Percentiles rank a stretch among this genome's conserved stretches.
phyloP scores from a whole-genome alignment of 2,329 filamentous ascomycete genomes.

The Alternaria sp. region DNA sequence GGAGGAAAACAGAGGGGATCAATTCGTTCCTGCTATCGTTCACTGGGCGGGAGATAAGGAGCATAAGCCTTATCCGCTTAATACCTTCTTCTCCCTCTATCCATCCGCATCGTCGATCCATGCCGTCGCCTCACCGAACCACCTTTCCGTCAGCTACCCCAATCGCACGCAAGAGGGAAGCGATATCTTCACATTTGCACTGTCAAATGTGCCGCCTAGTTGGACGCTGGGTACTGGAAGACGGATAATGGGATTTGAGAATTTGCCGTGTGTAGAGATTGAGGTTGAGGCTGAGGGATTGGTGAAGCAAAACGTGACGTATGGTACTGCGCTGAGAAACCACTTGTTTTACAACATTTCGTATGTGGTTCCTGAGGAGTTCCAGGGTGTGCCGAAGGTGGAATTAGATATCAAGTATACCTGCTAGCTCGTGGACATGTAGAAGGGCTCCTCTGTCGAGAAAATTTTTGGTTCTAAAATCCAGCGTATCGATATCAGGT shows the following conservation, averaged over 20 bases:
- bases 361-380: slow-evolving; percentile 55
- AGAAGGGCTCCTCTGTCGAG: neutral
- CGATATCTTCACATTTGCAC: slow-evolving; percentile 30
- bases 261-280: slow-evolving; percentile 51
- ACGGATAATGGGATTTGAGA: slow-evolving; percentile 20
- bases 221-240: slow-evolving; percentile 25
- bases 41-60: slow-evolving; percentile 57
- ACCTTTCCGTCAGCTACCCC: slow-evolving; percentile 29
- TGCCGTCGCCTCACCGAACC: slow-evolving; percentile 49
- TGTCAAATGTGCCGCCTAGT: slow-evolving; percentile 28
- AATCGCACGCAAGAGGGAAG: slow-evolving; percentile 30
- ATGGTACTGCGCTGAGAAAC: slow-evolving; percentile 52
- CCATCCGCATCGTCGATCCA: slow-evolving; percentile 56
- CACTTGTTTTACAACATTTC: slow-evolving; percentile 60
- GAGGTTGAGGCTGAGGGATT: slow-evolving; percentile 53
- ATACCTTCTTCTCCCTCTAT: slow-evolving; percentile 31
- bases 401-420: slow-evolving; percentile 47
- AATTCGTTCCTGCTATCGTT: slow-evolving; percentile 56
- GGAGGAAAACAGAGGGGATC: slow-evolving; percentile 29
- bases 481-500: neutral
- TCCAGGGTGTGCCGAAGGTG: slow-evolving; percentile 52
- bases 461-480: accelerated
- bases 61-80: slow-evolving; percentile 39
- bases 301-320: slow-evolving; percentile 48
- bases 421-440: slow-evolving; percentile 36